Percentiles rank a stretch among this genome's conserved stretches.
Evolutionary conservation across 768 basidiomycete genomes (phyloP).

Genomic region (Tulasnella sp.): DNA sequence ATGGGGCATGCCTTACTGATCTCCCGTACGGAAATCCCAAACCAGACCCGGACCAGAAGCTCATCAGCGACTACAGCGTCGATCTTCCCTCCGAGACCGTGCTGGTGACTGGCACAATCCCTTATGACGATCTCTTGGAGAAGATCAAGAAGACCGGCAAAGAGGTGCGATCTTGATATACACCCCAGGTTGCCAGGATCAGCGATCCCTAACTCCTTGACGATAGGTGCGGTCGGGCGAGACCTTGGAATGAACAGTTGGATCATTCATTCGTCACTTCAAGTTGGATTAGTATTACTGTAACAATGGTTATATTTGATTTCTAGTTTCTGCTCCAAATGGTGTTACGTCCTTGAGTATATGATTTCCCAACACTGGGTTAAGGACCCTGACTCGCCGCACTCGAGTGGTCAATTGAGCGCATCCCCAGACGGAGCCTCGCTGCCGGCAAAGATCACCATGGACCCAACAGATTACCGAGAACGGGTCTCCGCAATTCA

Average conservation of each 20-base stretch:
- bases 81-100: constrained; percentile 73
- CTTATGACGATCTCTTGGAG: constrained; percentile 66
- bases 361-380: too few species aligned
- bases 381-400: too few species aligned
- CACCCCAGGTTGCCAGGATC: neutral
- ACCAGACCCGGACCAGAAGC: constrained; percentile 45
- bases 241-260: neutral
- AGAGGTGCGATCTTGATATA: constrained; percentile 55
- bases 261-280: neutral
- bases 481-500: too few species aligned
- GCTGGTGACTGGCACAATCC: constrained; percentile 60
- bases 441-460: too few species aligned
- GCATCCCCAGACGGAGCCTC: too few species aligned
- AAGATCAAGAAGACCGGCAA: constrained; percentile 93
- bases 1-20: neutral
- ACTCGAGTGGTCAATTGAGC: too few species aligned
- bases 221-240: constrained; percentile 3
- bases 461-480: too few species aligned
- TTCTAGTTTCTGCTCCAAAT: neutral
- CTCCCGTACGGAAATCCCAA: neutral
- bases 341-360: neutral
- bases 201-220: neutral
- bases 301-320: neutral
- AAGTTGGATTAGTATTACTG: neutral
- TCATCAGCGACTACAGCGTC: constrained; percentile 60